Evolutionary conservation across 805 yeast genomes (phyloP).

Genomic region (Candida cerambycidarum): DNA sequence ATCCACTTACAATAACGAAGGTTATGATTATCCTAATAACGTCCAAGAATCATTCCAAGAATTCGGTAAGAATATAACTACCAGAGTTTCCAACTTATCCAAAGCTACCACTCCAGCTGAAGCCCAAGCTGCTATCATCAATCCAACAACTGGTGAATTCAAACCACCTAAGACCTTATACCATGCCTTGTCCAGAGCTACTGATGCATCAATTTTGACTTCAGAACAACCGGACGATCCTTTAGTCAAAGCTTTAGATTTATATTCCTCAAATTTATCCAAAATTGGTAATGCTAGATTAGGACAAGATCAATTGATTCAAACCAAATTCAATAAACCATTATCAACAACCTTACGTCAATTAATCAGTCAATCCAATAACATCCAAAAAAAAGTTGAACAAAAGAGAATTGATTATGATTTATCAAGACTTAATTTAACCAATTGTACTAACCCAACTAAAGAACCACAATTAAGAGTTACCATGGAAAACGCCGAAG

Average conservation of each 20-base stretch:
- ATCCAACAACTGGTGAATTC: conserved; percentile 39
- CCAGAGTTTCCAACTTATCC: conserved; percentile 64
- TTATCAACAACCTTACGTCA: conserved; percentile 61
- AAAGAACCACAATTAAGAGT: conserved; percentile 74
- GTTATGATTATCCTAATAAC: conserved; percentile 81
- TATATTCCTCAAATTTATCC: conserved; percentile 67
- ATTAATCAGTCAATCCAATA: conserved; percentile 60
- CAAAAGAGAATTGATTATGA: conserved; percentile 78
- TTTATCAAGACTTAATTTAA: conserved; percentile 58
- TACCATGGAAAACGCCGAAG: conserved; percentile 81
- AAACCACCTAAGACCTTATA: conserved; percentile 76
- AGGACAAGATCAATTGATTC: conserved; percentile 76
- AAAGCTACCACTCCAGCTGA: conserved; percentile 77
- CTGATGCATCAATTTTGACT: conserved; percentile 51
- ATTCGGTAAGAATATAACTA: conserved; percentile 62
- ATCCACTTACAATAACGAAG: conserved; percentile 65
- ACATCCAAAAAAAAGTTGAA: conserved; percentile 72
- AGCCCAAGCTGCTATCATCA: conserved; percentile 69
- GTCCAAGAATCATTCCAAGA: conserved; percentile 74
- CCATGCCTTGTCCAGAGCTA: conserved; percentile 78
- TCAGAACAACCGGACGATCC: conserved; percentile 45
- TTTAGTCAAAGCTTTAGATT: conserved; percentile 60
- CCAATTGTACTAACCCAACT: conserved; percentile 40
- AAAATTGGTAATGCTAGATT: conserved; percentile 80
- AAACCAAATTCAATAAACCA: conserved; percentile 65